Percentiles rank a stretch among this genome's conserved stretches.
Evolutionary conservation across 352 stramenopile genomes (phyloP).

Genomic region (Thalassiosira hispida): DNA sequence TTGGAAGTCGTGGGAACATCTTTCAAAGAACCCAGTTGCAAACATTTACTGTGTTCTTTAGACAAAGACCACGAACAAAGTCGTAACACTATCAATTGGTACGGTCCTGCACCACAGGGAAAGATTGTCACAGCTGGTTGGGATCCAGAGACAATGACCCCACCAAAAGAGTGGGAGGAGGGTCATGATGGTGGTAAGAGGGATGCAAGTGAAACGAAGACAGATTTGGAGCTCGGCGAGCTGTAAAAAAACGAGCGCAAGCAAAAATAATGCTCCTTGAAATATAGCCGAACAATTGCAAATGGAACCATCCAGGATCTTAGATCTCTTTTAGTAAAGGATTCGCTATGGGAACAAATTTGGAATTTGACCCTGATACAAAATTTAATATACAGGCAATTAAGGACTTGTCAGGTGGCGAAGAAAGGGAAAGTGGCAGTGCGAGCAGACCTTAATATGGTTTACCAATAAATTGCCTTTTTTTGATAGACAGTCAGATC

Average conservation of each 20-base stretch:
- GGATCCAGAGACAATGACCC: constrained; percentile 32
- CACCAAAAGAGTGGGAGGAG: constrained; percentile 24
- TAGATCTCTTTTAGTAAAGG: too few species aligned
- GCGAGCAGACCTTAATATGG: too few species aligned
- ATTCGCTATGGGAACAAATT: too few species aligned
- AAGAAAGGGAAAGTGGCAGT: too few species aligned
- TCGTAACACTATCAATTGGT: constrained; percentile 57
- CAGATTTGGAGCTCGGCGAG: constrained; percentile 10
- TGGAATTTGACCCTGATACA: too few species aligned
- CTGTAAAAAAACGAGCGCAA: not conserved
- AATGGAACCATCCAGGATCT: too few species aligned
- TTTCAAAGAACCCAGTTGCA: constrained; percentile 65
- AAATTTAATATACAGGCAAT: too few species aligned
- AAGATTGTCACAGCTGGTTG: constrained; percentile 52
- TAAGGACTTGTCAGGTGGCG: too few species aligned
- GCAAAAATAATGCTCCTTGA: too few species aligned
- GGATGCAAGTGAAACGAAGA: constrained; percentile 6
- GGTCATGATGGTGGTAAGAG: constrained; percentile 35
- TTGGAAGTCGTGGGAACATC: constrained; percentile 51
- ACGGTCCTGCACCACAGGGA: constrained; percentile 51
- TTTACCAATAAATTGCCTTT: too few species aligned
- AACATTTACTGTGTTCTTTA: constrained; percentile 60
- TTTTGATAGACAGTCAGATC: too few species aligned
- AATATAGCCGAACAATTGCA: too few species aligned
- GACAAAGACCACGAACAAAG: constrained; percentile 23